Evolutionary conservation across 805 yeast species (phyloP).

Genomic region (Candida adriatica): DNA sequence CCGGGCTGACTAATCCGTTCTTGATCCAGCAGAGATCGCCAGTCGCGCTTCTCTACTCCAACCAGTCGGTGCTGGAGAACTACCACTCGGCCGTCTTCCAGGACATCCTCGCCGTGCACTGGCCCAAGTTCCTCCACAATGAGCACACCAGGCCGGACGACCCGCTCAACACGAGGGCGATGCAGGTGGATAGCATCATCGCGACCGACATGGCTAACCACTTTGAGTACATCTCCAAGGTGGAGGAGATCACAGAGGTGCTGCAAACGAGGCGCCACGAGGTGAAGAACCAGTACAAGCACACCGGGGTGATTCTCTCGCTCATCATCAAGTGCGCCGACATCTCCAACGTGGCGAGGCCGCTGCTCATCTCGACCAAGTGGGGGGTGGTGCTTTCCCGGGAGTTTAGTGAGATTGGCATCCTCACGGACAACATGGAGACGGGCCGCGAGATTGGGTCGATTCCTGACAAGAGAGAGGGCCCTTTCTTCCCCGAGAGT

Average conservation of each 20-base stretch:
- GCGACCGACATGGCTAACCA: conserved; percentile 96
- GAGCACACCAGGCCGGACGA: conserved; percentile 3
- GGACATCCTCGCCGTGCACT: conserved; percentile 41
- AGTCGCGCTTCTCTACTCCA: conserved; percentile 53
- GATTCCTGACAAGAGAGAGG: conserved; percentile 13
- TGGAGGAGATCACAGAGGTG: conserved; percentile 31
- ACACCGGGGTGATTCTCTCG: conserved; percentile 45
- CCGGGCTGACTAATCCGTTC: conserved; percentile 85
- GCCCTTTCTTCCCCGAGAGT: conserved; percentile 28
- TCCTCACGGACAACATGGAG: conserved; percentile 36
- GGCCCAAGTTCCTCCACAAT: conserved; percentile 34
- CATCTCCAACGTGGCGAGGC: conserved; percentile 87
- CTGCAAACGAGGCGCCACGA: conserved; percentile 7
- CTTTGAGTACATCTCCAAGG: conserved; percentile 54
- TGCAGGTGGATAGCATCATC: conserved; percentile 40
- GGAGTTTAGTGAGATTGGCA: conserved; percentile 66
- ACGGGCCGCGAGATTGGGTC: conserved; percentile 19
- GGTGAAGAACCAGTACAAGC: conserved; percentile 16
- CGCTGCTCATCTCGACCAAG: conserved; percentile 63
- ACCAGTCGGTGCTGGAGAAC: conserved; percentile 70
- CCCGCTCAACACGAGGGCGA: conserved; percentile 19
- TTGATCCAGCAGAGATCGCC: conserved; percentile 54
- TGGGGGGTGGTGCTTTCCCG: conserved; percentile 81
- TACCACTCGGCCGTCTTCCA: conserved; percentile 68
- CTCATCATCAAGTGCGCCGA: conserved; percentile 90